A percentile compares a stretch with the other conserved stretches of the same genome.
Evolutionary conservation across 2,329 filamentous ascomycete species (phyloP).

Genomic region (Ophiostoma angusticollis): DNA sequence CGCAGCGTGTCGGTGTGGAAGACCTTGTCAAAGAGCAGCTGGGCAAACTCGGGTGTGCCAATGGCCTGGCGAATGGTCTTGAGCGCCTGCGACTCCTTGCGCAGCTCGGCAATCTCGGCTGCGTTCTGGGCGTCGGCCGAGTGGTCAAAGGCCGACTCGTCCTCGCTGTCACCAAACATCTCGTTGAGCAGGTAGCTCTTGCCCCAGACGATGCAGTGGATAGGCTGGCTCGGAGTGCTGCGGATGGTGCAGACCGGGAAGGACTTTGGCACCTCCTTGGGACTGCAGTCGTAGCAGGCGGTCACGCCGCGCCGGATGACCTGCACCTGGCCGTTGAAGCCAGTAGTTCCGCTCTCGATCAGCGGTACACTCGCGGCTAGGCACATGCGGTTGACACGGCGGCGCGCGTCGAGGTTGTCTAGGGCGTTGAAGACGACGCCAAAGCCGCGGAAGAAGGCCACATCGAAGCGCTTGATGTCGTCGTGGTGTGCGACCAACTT

Average conservation of each 20-base stretch:
- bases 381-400: slow-evolving; percentile 97
- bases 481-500: slow-evolving; percentile 82
- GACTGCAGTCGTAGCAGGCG: slow-evolving; percentile 90
- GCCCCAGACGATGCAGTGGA: slow-evolving; percentile 97
- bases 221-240: slow-evolving; percentile 89
- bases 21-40: slow-evolving; percentile 83
- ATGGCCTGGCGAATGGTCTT: slow-evolving; percentile 72
- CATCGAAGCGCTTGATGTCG: slow-evolving; percentile 91
- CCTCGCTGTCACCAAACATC: slow-evolving; percentile 84
- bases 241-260: slow-evolving; percentile 96
- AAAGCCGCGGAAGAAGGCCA: slow-evolving; percentile 79
- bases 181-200: slow-evolving; percentile 95
- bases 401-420: slow-evolving; percentile 84
- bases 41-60: slow-evolving; percentile 62
- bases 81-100: slow-evolving; percentile 69
- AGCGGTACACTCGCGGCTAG: slow-evolving; percentile 79
- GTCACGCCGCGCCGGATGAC: slow-evolving; percentile 87
- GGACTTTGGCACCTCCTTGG: slow-evolving; percentile 80
- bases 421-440: slow-evolving; percentile 89
- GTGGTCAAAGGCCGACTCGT: slow-evolving; percentile 69
- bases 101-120: slow-evolving; percentile 77
- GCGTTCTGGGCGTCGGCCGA: slow-evolving; percentile 71
- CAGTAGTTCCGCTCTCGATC: slow-evolving; percentile 93
- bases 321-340: slow-evolving; percentile 95
- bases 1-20: slow-evolving; percentile 76